Percentiles rank a stretch among this genome's conserved stretches.
These are phyloP conservation scores for Brassica balearica DNA, from an alignment of 441 rosid species.

Conservation along the genomic window DNA sequence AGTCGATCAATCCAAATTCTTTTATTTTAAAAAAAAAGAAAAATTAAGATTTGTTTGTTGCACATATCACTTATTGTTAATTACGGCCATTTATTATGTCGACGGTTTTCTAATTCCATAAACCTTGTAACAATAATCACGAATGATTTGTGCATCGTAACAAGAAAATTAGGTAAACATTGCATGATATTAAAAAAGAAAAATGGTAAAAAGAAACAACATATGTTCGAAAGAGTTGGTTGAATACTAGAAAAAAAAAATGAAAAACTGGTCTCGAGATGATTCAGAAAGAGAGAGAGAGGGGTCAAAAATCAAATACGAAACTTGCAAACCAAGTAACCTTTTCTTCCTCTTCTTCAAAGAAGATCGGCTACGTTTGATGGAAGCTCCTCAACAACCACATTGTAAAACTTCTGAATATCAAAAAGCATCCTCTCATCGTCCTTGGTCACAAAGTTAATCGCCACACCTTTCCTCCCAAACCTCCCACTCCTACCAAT, in stretches of 20 bases:
- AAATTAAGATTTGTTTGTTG: too few relatives aligned
- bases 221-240: slow-evolving; percentile 27
- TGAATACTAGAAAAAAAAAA: slow-evolving; percentile 11
- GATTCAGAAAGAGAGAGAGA: background rate
- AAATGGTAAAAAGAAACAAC: slow-evolving; percentile 25
- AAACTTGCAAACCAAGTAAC: slow-evolving; percentile 34
- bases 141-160: background rate
- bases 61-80: too few relatives aligned
- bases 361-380: slow-evolving; percentile 78
- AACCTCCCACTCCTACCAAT: slow-evolving; percentile 82
- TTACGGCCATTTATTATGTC: background rate
- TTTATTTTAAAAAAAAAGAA: too few relatives aligned
- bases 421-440: slow-evolving; percentile 79
- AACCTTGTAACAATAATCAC: background rate
- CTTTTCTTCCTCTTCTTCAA: slow-evolving; percentile 40
- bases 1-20: too few relatives aligned
- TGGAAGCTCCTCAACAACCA: slow-evolving; percentile 72
- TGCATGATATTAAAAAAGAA: slow-evolving; percentile 15
- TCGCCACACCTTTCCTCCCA: slow-evolving; percentile 82
- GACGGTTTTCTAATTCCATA: background rate
- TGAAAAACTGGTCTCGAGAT: background rate
- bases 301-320: slow-evolving; percentile 31
- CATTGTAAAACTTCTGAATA: slow-evolving; percentile 79
- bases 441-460: slow-evolving; percentile 70
- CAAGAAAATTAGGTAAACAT: background rate